phyloP scores from a whole-genome alignment of 768 basidiomycete genomes.

The Neoboletus brunneissimus region DNA sequence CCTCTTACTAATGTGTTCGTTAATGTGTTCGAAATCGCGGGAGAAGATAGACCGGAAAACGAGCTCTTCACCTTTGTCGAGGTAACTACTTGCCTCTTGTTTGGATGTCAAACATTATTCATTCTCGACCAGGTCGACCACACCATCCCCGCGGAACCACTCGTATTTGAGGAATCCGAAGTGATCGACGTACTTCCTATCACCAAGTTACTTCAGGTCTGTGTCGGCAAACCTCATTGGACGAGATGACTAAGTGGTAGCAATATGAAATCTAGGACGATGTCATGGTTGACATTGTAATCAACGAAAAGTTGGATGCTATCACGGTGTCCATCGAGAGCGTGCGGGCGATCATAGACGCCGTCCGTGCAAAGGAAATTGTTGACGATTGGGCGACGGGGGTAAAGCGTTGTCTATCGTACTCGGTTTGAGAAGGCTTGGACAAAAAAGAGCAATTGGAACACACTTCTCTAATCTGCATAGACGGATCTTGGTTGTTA shows the following conservation, averaged over 20 bases:
- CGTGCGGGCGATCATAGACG: constrained; percentile 13
- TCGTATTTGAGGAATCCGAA: constrained; percentile 7
- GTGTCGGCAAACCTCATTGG: neutral
- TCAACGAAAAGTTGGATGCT: constrained; percentile 15
- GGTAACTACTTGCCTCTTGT: constrained; percentile 24
- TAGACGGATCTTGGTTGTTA: neutral
- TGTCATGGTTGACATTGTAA: constrained; percentile 33
- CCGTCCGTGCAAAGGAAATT: constrained; percentile 12
- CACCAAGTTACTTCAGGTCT: constrained; percentile 28
- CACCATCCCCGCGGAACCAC: constrained; percentile 27
- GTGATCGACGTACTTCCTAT: constrained; percentile 18
- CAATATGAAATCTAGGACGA: constrained; percentile 29
- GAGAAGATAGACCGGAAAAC: constrained; percentile 19
- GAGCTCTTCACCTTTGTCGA: constrained; percentile 33
- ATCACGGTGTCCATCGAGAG: constrained; percentile 26
- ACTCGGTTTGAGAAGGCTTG: neutral
- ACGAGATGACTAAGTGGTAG: neutral
- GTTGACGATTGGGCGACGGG: constrained; percentile 20
- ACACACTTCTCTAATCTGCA: constrained; percentile 2
- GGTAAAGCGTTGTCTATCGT: constrained; percentile 15
- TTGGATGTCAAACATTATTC: neutral
- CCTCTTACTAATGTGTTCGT: constrained; percentile 44
- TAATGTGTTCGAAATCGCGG: constrained; percentile 40
- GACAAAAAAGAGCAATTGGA: neutral
- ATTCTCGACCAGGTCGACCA: constrained; percentile 33